Base-by-base conservation (phyloP, 306 rosid genomes). In the Amphicarpaea edgeworthii region DNA sequence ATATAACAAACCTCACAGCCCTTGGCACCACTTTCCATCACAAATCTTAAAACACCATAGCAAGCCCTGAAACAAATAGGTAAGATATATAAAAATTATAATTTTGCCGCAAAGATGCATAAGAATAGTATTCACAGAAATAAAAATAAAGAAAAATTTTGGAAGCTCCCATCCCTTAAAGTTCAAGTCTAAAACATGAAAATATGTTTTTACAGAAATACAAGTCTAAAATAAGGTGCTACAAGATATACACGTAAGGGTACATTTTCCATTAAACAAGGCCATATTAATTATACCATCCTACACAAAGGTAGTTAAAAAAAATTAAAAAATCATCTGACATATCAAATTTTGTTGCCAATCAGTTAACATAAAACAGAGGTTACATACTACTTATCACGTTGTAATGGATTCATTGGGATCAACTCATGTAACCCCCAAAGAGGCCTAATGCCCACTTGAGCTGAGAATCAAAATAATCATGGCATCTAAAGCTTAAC, bases 1-100 rank as follows among this genome's bases (percentile, higher is more conserved):
- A 12, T 3, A 24, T 12, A 37, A 67, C 57, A 67, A 24, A 67
- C 72, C 72, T 67, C 57, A 5, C 72, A 67, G 4, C 72, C 72
- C 57, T 67, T 67, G 57, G 57, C 72, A 45, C 57, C 72, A 45
- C 57, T 67, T 24, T 67, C 72, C 72, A 67, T 67, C 37, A 67
- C 72, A 67, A 67, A 67, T 43, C 72, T 43, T 12, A 67, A 45
- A 45, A 67, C 72, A 43, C 72, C 57, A 45, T 45, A 67, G 12
- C 57, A 67, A 17, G 72, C 57, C 72, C 72, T 67, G 55, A 46
- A 67, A 67, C 7, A 66, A 10, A 20, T 7, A 24, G 4, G 21
- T 4, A 6, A 43, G 6, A 66, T 5, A 26, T 1, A 20, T 62
- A 38, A 3, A 19, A 38, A 12, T 40, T 12, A 34, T 37, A 37